Conservation (phyloP, 2,329 filamentous ascomycete genomes). For the Epichloe typhina region DNA sequence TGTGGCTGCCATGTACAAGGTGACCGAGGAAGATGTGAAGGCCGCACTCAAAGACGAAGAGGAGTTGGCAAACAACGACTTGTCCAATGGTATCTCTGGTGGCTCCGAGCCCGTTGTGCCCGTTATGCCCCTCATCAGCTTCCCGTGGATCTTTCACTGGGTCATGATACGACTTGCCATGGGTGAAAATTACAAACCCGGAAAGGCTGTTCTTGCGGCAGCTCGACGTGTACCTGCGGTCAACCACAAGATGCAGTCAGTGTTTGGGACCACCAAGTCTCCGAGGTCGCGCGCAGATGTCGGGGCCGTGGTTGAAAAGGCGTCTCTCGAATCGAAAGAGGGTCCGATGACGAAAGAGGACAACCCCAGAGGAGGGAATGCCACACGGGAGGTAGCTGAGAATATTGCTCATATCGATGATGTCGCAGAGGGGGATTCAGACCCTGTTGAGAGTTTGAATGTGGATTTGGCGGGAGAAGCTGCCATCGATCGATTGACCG, state of each 20-base stretch:
- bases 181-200: constrained; percentile 13
- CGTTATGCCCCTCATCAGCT: constrained; percentile 71
- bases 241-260: not conserved
- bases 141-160: constrained; percentile 79
- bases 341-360: not conserved
- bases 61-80: constrained; percentile 20
- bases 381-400: not conserved
- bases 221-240: constrained; percentile 3
- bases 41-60: constrained; percentile 31
- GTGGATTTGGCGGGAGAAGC: not conserved
- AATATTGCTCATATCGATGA: not conserved
- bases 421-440: not conserved
- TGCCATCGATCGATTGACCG: not conserved
- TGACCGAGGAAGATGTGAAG: constrained; percentile 60
- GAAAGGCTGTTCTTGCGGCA: constrained; percentile 8
- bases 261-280: not conserved
- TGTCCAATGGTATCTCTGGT: not conserved
- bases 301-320: not conserved
- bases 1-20: constrained; percentile 75
- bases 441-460: not conserved
- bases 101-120: constrained; percentile 4
- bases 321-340: not conserved
- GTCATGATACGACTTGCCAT: constrained; percentile 29
- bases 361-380: not conserved
- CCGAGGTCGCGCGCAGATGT: not conserved